Evolutionary conservation across 2,329 filamentous ascomycete species (phyloP), one percentile per base, ranked within the genome.

Genomic region (Aplosporella prunicola): DNA sequence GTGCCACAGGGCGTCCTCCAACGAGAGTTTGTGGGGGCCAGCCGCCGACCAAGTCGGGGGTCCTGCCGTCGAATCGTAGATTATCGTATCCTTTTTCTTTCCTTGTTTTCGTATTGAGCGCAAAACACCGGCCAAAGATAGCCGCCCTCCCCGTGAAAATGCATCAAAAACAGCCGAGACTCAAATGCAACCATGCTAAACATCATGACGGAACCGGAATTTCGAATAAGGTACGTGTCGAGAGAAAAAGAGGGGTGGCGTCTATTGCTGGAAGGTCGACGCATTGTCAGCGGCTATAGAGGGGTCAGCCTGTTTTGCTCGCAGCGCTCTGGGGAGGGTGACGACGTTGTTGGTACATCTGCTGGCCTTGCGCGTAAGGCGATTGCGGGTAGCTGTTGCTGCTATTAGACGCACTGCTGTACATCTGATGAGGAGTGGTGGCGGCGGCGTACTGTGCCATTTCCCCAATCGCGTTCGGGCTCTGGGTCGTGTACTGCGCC

Each of bases 321-420:
- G 13, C 17, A 25, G 13, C 20, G 25, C 7, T 15, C n/a, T 25
- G 26, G 18, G 28, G 40, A 40, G 40, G 42, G 41, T 15, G 57
- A 46, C 56, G 51, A 52, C 58, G 56, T 51, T 63, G 61, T 46
- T 61, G 59, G 49, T 71, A 69, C 53, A 67, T 67, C 47, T 67
- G 58, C 43, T 59, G 55, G 47, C 63, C 62, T 43, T 58, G 61
- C 20, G 50, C 59, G 49, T 70, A 71, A 11, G 67, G 66, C 41
- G 66, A 69, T 47, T 67, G 66, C 17, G 67, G 66, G 47, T 69
- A 70, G 55, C 64, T 67, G 50, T 51, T 60, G 51, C 56, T 63
- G 53, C 58, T 59, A 59, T 48, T 59, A 56, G 52, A 55, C 32
- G 52, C 48, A 53, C 55, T 62, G 51, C 60, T 52, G 51, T 67